Percentiles rank a stretch among this genome's conserved stretches.
Evolutionary conservation across 139 green algal species (phyloP).

Genomic region (Ulvella scutata): DNA sequence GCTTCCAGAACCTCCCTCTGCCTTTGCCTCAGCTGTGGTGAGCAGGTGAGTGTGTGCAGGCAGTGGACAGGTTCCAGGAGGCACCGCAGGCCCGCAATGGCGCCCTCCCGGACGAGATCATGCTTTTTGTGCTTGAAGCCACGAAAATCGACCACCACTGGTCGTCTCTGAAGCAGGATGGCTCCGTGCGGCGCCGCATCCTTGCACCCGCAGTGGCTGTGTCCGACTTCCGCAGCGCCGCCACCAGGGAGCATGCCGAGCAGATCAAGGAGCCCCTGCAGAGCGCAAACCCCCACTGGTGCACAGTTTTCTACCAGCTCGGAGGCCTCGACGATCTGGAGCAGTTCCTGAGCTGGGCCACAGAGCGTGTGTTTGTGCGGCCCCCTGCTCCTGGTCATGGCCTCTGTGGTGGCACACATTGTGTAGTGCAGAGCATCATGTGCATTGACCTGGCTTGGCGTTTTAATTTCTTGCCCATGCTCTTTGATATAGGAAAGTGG

Average conservation of each 20-base stretch:
- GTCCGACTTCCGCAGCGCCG: not conserved
- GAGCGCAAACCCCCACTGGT: not conserved
- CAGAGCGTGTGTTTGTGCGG: not conserved
- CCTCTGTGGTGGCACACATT: not conserved
- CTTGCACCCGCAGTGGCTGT: not conserved
- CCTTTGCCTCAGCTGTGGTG: too few relatives aligned
- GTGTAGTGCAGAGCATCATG: not conserved
- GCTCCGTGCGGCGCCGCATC: not conserved
- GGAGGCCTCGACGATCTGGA: not conserved
- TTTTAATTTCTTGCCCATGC: not conserved
- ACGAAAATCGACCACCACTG: conserved; percentile 2
- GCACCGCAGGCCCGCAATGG: not conserved
- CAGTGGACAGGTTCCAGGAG: not conserved
- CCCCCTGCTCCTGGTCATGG: not conserved
- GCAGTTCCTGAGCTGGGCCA: not conserved
- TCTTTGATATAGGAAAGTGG: not conserved
- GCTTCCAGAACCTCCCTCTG: too few relatives aligned
- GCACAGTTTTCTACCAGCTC: conserved; percentile 2
- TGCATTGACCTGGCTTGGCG: not conserved
- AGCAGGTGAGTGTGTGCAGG: not conserved
- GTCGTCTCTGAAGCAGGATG: not conserved
- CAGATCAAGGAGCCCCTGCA: conserved; percentile 4
- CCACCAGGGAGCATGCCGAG: not conserved
- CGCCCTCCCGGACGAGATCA: not conserved
- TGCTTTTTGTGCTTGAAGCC: not conserved